Base-by-base conservation (phyloP, 2,329 filamentous ascomycete species). In the Pseudohalonectria lignicola region DNA sequence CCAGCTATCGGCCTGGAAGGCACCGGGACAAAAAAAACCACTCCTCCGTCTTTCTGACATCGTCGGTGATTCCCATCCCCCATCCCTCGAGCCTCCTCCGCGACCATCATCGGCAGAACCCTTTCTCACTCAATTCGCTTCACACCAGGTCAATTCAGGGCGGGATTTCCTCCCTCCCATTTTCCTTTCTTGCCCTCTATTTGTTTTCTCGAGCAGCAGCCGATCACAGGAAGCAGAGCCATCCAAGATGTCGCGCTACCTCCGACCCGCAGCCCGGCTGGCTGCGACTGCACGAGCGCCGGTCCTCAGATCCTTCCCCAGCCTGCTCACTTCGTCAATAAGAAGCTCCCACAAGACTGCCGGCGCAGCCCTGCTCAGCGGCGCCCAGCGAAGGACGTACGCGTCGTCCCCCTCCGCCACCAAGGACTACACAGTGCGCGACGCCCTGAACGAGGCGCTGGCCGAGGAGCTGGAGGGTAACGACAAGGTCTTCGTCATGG, bases 381-480 rank as follows among this genome's bases (percentile, higher is more conserved):
- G 29, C 26, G 29, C 49, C 36, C 71, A 75, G 61, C 57, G 64
- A 55, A 62, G 71, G 53, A 64, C 69, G 39, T 77, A 74, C 53
- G 71, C 74, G 50, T 68, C 74, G 39, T 61, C 62, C 45, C 59
- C 62, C 47, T 55, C 57, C 44, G 82, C 81, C 47, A 67, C 71
- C 54, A 95, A 95, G 74, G 86, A 95, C 60, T 87, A 94, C 68
- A 94, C 92, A 32, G 92, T 98, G 55, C 79, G 92, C 69, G 92
- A 98, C 60, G 92, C 92, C 43, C 72, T 98, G 57, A 98, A 98
- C 63, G 90, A 98, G 72, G 92, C 92, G 43, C 80, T 98, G 58
- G 87, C 87, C 34, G 92, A 98, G 71, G 92, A 98, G 74, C 79
- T 98, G 63, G 88, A 95, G 73, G 61, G 66, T 58, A 94, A 98